phyloP scores from a whole-genome alignment of 2,329 filamentous ascomycete genomes.

The Aspergillus ustus region DNA sequence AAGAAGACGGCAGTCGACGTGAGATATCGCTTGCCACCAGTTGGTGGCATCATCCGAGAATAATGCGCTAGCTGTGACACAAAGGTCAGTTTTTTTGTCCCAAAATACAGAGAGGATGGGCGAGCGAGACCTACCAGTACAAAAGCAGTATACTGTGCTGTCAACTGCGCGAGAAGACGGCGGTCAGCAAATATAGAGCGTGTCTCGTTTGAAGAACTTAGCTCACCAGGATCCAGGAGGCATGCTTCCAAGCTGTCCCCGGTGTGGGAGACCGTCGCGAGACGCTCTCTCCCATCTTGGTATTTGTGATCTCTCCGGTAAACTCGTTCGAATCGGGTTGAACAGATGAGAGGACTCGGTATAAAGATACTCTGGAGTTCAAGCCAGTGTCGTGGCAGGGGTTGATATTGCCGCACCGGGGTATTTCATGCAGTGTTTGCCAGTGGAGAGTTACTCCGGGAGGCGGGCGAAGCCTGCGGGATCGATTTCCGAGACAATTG shows the following conservation, averaged over 20 bases:
- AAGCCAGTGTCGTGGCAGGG: not conserved
- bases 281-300: slow-evolving; percentile 39
- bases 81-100: not conserved
- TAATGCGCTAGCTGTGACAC: slow-evolving; percentile 81
- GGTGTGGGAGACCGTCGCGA: slow-evolving; percentile 39
- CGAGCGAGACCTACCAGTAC: slow-evolving; percentile 43
- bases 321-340: not conserved
- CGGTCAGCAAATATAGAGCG: not conserved
- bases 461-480: not conserved
- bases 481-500: not conserved
- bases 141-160: slow-evolving; percentile 49
- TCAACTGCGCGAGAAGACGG: slow-evolving; percentile 38
- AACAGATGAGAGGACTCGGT: slow-evolving; percentile 1
- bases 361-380: not conserved
- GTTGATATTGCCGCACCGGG: slow-evolving; percentile 3
- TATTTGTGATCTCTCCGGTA: slow-evolving; percentile 19
- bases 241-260: slow-evolving; percentile 37
- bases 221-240: slow-evolving; percentile 48
- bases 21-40: slow-evolving; percentile 84
- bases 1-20: slow-evolving; percentile 93
- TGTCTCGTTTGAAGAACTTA: not conserved
- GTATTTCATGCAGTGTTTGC: slow-evolving; percentile 24
- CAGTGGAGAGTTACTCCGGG: slow-evolving; percentile 7
- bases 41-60: slow-evolving; percentile 87
- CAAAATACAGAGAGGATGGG: not conserved